phyloP scores from a whole-genome alignment of 2,329 filamentous ascomycete species.

The Microascus cirrosus region DNA sequence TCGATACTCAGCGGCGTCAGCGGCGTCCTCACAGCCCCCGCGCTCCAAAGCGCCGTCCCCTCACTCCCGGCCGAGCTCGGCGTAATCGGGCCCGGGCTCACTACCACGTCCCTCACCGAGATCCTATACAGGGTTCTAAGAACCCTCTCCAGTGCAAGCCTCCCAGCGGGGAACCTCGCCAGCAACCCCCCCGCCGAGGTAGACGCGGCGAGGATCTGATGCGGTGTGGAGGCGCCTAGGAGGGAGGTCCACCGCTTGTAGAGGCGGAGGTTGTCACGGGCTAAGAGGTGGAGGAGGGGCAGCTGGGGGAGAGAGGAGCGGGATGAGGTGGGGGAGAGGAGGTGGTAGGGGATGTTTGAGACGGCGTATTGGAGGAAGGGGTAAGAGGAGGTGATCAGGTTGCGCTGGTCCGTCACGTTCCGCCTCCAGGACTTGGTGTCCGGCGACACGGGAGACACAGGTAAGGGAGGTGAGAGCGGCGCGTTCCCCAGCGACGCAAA shows the following conservation, averaged over 20 bases:
- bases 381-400: slow-evolving; percentile 16
- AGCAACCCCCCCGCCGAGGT: slow-evolving; percentile 10
- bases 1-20: slow-evolving; percentile 1
- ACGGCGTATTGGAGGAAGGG: slow-evolving; percentile 21
- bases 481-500: slow-evolving; percentile 16
- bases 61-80: background rate
- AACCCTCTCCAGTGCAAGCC: slow-evolving; percentile 17
- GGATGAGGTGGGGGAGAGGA: slow-evolving; percentile 16
- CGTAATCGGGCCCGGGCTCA: background rate
- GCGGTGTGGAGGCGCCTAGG: slow-evolving; percentile 12
- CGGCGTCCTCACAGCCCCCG: background rate
- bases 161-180: slow-evolving; percentile 17
- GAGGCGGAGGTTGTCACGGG: slow-evolving; percentile 15
- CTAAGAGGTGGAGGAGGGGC: slow-evolving; percentile 12
- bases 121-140: slow-evolving; percentile 12
- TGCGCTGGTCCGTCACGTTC: slow-evolving; percentile 13
- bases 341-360: slow-evolving; percentile 18
- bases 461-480: background rate
- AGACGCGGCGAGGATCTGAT: slow-evolving; percentile 10
- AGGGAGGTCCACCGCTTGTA: slow-evolving; percentile 21
- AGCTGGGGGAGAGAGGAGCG: slow-evolving; percentile 20
- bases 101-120: background rate
- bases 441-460: background rate
- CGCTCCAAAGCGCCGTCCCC: background rate
- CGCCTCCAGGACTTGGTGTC: slow-evolving; percentile 7